These are phyloP conservation scores for Papiliotrema laurentii DNA, from an alignment of 1,284 basidiomycete species.

Conservation along the genomic window DNA sequence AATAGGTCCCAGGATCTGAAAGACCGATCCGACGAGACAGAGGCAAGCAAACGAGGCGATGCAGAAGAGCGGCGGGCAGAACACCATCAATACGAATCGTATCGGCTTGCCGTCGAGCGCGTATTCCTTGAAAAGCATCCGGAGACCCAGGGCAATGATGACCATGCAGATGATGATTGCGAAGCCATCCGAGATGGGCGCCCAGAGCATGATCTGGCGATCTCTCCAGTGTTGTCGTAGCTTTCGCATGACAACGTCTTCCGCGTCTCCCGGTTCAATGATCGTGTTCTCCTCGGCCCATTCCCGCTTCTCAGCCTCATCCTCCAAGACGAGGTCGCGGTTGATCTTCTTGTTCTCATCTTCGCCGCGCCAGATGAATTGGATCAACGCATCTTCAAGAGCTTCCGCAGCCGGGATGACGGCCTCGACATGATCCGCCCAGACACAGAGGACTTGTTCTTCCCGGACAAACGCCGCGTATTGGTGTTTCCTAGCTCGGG, in stretches of 20 bases:
- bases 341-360: constrained; percentile 48
- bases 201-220: constrained; percentile 49
- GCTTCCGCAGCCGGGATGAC: constrained; percentile 59
- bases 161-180: constrained; percentile 40
- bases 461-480: constrained; percentile 77
- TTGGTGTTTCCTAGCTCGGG: constrained; percentile 71
- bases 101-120: constrained; percentile 51
- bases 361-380: constrained; percentile 63
- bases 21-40: constrained; percentile 21
- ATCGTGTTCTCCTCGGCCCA: constrained; percentile 21
- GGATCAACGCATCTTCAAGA: constrained; percentile 72
- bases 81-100: constrained; percentile 51
- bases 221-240: constrained; percentile 27
- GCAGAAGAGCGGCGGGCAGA: constrained; percentile 51
- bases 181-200: constrained; percentile 54
- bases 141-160: constrained; percentile 30
- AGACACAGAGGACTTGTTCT: constrained; percentile 67
- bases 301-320: constrained; percentile 32
- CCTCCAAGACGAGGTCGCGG: constrained; percentile 28
- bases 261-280: constrained; percentile 16
- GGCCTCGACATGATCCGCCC: constrained; percentile 68
- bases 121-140: constrained; percentile 51
- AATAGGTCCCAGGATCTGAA: constrained; percentile 51
- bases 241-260: constrained; percentile 21
- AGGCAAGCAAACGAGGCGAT: constrained; percentile 43